Evolutionary conservation across 768 basidiomycete genomes (phyloP), one percentile per base, ranked within the genome.

Genomic region (Boletus vermiculosoides): DNA sequence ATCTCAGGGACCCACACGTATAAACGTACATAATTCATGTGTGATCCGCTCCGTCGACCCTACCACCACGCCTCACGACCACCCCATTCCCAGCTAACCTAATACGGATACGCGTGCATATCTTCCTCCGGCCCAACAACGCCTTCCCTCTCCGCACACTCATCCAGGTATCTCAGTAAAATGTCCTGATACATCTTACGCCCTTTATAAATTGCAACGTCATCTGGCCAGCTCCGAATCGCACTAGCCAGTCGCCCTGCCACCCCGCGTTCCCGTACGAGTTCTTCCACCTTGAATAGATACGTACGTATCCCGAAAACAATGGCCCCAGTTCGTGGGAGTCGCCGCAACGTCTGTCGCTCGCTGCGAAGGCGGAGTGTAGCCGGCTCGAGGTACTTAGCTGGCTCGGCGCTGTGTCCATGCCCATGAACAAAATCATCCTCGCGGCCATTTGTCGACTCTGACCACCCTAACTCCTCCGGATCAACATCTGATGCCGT

Each of bases 291-390:
- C 22, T 81, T 81, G 41, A 78, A 79, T 53, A 85, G 50, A 71
- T 88, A 88, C 47, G 84, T 85, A 39, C 87, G 77, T 63, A 89
- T 85, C 51, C 83, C 86, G 68, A 91, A 90, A 40, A 85, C 70
- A 37, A 89, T 77, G 2, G 81, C 86, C 12, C 88, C 87, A 41
- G 81, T 83, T 4, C 76, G 73, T 12, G 83, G 83, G 51, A 90
- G 77, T 30, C 88, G 75, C 40, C 87, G 76, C 56, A 90, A 71
- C 33, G 83, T 85, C 73, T 89, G 87, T 23, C 88, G 75, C 66
- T 89, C 88, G 25, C 78, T 77, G 23, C 89, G 77, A 56, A 88
- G 70, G 9, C 81, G 79, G 20, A 89, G 69, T 6, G 76, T 75
- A 23, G 75, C 73, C 20, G 79, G 70, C n/a, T 64, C 72, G 30